Evolutionary conservation across 805 yeast species (phyloP), one percentile per base, ranked within the genome.

Genomic region (Monosporozyma siamensis): DNA sequence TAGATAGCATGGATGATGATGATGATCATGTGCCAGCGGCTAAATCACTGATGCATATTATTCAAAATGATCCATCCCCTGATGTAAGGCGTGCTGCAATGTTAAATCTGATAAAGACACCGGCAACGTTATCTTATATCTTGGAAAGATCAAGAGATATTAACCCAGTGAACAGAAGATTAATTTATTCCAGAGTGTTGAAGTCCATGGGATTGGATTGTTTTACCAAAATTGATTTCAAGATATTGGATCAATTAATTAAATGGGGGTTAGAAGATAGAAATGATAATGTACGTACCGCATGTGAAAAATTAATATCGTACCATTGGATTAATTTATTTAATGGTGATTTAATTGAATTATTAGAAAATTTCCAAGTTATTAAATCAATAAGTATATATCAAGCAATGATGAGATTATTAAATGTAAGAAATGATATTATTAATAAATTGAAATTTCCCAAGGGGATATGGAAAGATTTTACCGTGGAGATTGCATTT

Each of bases 61-160:
- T 86, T 51, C 81, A 78, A 53, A 75, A 81, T 54, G 98, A 90
- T 62, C 74, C 85, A 2, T 81, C 82, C 52, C 79, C 95, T 0
- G 97, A 92, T 48, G 95, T 89, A 1, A 72, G 97, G 50, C 71
- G 95, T 46, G 88, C 94, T 0, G 90, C 90, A 0, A 64, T 88
- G 53, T 65, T 82, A 35, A 84, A 87, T 56, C 59, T 90, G 25
- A 77, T 72, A 20, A 80, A 78, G 50, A 72, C 72, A 34, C 52
- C 62, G 3, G 49, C 53, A 1, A 80, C 88, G 0, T 65, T 75
- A 15, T 77, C 81, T 1, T 70, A 68, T 43, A 65, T 87, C 1
- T 64, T 88, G 27, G 92, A 82, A 55, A 72, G 97, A 45, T 95
- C 95, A 0, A 72, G 95, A 44, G 98, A 90, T 61, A 69, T 68